phyloP scores from a whole-genome alignment of 2,329 filamentous ascomycete genomes.

The Emydomyces testavorans region DNA sequence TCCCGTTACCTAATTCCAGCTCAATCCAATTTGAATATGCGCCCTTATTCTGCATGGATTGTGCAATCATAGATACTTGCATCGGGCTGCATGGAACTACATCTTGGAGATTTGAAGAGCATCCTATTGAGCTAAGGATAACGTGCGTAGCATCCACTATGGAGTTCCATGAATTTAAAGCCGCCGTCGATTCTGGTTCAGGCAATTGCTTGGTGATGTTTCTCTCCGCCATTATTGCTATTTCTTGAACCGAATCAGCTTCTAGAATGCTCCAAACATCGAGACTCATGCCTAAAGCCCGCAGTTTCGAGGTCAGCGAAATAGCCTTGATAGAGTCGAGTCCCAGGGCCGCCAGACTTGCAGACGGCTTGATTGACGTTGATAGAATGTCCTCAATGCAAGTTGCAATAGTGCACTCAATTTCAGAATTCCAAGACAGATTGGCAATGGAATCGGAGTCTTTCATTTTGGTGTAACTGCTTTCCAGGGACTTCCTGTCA shows the following conservation, averaged over 20 bases:
- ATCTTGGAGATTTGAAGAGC: slow-evolving; percentile 23
- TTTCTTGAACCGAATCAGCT: slow-evolving; percentile 38
- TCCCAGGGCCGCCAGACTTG: slow-evolving; percentile 44
- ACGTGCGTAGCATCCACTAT: slow-evolving; percentile 26
- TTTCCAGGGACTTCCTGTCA: slow-evolving; percentile 54
- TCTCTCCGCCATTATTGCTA: slow-evolving; percentile 25
- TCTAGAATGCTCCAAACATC: slow-evolving; percentile 52
- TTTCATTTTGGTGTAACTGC: slow-evolving; percentile 38
- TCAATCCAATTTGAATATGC: slow-evolving; percentile 72
- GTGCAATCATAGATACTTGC: slow-evolving; percentile 68
- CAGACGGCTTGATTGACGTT: slow-evolving; percentile 27
- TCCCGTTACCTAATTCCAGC: slow-evolving; percentile 41
- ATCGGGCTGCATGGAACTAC: slow-evolving; percentile 56
- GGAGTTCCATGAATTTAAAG: slow-evolving; percentile 15
- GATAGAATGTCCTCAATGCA: slow-evolving; percentile 37
- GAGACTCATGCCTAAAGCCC: slow-evolving; percentile 44
- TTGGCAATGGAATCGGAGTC: slow-evolving; percentile 14
- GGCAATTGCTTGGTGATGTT: slow-evolving; percentile 17
- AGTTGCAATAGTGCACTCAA: slow-evolving; percentile 28
- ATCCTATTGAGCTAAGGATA: slow-evolving; percentile 32
- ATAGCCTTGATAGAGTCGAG: slow-evolving; percentile 58
- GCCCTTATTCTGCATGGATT: slow-evolving; percentile 49
- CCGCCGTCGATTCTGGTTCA: slow-evolving; percentile 13
- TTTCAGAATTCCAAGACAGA: slow-evolving; percentile 19
- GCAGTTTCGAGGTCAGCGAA: slow-evolving; percentile 52